A percentile compares a stretch with the other conserved stretches of the same genome.
These are phyloP conservation scores for Lithohypha guttulata DNA, from an alignment of 2,329 filamentous ascomycete species.

Conservation along the genomic window DNA sequence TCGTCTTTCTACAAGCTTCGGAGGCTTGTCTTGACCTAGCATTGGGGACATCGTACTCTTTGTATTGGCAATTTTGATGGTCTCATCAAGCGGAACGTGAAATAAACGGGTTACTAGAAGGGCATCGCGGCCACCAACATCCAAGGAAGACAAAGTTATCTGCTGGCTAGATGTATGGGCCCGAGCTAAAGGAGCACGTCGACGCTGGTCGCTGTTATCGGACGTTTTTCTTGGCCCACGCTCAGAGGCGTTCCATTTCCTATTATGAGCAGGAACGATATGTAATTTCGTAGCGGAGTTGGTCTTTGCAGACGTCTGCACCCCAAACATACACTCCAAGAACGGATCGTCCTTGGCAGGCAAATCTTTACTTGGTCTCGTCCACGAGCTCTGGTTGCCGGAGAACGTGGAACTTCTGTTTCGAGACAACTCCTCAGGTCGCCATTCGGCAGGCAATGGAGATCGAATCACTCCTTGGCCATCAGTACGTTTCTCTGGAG, in stretches of 20 bases:
- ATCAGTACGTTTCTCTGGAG: background rate
- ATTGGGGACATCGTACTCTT: constrained; percentile 15
- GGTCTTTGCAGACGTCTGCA: constrained; percentile 45
- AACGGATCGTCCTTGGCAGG: constrained; percentile 40
- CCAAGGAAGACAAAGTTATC: constrained; percentile 13
- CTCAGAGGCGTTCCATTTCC: constrained; percentile 10
- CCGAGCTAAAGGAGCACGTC: constrained; percentile 28
- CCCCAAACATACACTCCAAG: constrained; percentile 52
- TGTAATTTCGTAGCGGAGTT: constrained; percentile 53
- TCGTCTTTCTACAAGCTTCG: constrained; percentile 41
- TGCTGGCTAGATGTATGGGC: constrained; percentile 30
- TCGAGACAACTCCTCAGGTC: constrained; percentile 21
- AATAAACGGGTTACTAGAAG: constrained; percentile 50
- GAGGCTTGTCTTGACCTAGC: constrained; percentile 25
- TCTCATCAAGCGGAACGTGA: constrained; percentile 44
- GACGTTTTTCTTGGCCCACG: background rate
- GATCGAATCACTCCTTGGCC: background rate
- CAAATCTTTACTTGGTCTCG: constrained; percentile 24
- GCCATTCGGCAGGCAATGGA: background rate
- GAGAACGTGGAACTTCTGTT: constrained; percentile 37
- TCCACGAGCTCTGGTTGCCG: constrained; percentile 27
- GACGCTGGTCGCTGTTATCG: constrained; percentile 9
- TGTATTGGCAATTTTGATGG: constrained; percentile 25
- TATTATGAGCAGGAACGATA: constrained; percentile 34
- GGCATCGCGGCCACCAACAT: constrained; percentile 35